These are phyloP conservation scores for Sparassis latifolia DNA, from an alignment of 1,284 basidiomycete genomes.

Conservation along the genomic window DNA sequence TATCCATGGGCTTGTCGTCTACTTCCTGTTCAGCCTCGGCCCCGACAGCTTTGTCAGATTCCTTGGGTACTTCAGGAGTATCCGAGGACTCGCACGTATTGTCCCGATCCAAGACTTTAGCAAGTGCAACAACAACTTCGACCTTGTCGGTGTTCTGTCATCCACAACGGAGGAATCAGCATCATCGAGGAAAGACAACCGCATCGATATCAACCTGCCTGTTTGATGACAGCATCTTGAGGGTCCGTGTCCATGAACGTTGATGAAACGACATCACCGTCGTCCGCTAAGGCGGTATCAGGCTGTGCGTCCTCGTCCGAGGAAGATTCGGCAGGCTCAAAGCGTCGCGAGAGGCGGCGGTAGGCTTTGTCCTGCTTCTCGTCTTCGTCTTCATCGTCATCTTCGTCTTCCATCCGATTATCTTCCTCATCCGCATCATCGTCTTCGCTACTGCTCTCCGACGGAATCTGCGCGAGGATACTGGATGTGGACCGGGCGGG, in stretches of 20 bases:
- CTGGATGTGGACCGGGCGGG: conserved; percentile 14
- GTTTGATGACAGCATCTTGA: conserved; percentile 9
- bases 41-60: too few relatives aligned
- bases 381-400: conserved; percentile 16
- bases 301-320: conserved; percentile 20
- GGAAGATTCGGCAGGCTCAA: conserved; percentile 14
- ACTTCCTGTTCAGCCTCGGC: too few relatives aligned
- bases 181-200: neutral
- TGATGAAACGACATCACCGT: conserved; percentile 10
- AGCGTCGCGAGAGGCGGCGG: conserved; percentile 19
- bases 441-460: conserved; percentile 15
- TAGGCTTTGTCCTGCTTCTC: conserved; percentile 19
- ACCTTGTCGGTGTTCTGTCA: too few relatives aligned
- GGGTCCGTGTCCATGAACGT: conserved; percentile 16
- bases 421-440: conserved; percentile 11
- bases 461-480: conserved; percentile 18
- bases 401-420: conserved; percentile 3
- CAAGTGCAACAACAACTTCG: too few relatives aligned
- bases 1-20: too few relatives aligned
- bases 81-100: neutral
- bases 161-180: neutral
- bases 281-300: conserved; percentile 9
- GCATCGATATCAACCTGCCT: conserved; percentile 7
- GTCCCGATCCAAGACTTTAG: neutral
- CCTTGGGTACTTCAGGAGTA: too few relatives aligned